Evolutionary conservation across 2,329 filamentous ascomycete species (phyloP).

Genomic region (Pseudogymnoascus sp.): DNA sequence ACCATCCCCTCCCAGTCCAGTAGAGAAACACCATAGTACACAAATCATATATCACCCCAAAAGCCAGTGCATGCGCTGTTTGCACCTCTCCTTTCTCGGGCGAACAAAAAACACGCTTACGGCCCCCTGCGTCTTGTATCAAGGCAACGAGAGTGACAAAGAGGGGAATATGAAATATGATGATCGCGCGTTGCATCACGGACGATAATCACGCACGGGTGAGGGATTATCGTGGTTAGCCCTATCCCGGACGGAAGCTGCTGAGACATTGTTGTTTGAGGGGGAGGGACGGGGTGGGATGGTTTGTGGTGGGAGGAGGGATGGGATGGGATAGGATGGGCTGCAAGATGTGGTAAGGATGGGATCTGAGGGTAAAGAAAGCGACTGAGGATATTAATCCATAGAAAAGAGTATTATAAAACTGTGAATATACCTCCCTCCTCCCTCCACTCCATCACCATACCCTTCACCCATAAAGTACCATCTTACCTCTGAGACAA

Average conservation of each 20-base stretch:
- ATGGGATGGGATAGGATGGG: background rate
- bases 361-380: background rate
- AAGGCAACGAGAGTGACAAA: background rate
- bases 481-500: too few relatives aligned
- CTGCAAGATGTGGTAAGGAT: too few relatives aligned
- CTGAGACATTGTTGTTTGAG: background rate
- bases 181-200: background rate
- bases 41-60: too few relatives aligned
- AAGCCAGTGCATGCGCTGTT: background rate
- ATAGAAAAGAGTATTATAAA: background rate
- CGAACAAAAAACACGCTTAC: background rate
- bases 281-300: background rate
- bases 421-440: background rate
- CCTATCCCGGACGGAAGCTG: background rate
- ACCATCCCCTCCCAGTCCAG: too few relatives aligned
- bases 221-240: background rate
- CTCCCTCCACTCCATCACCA: background rate
- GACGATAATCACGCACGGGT: background rate
- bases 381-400: background rate
- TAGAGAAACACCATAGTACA: too few relatives aligned
- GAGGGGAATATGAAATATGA: background rate
- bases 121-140: background rate
- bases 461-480: too few relatives aligned
- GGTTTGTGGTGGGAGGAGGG: background rate
- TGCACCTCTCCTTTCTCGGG: background rate